Conservation (phyloP, 768 basidiomycete species). For the Pulveroboletus sp. region DNA sequence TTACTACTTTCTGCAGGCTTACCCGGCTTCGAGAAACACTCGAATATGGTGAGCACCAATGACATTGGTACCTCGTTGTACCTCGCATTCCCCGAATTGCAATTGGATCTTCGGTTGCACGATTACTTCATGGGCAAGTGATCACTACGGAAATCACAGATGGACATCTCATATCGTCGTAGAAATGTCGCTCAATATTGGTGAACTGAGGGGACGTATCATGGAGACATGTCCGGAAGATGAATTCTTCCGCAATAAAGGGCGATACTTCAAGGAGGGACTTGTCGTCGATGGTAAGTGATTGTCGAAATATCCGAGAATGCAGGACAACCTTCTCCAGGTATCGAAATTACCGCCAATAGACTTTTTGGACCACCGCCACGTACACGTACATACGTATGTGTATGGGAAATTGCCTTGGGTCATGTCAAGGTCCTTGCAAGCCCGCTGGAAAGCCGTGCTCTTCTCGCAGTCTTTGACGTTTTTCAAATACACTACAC, state of each 20-base stretch:
- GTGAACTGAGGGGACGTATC: conserved; percentile 54
- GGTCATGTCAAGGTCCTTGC: conserved; percentile 59
- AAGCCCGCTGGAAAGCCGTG: conserved; percentile 50
- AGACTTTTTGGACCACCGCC: conserved; percentile 90
- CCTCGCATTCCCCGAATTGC: conserved; percentile 62
- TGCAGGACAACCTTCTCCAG: conserved; percentile 33
- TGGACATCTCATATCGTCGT: conserved; percentile 7
- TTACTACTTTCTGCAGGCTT: conserved; percentile 67
- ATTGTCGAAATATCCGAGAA: not conserved
- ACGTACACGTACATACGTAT: conserved; percentile 80
- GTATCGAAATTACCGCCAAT: conserved; percentile 76
- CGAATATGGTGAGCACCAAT: conserved; percentile 23
- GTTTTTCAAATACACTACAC: conserved; percentile 68
- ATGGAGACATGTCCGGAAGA: conserved; percentile 46
- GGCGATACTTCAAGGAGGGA: conserved; percentile 25
- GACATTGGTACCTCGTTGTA: conserved; percentile 54
- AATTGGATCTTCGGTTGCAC: conserved; percentile 74
- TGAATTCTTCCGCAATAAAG: conserved; percentile 27
- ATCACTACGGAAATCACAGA: not conserved
- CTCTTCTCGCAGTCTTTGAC: conserved; percentile 50
- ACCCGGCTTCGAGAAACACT: conserved; percentile 52
- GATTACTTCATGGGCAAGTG: conserved; percentile 84
- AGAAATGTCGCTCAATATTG: conserved; percentile 81
- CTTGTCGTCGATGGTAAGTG: conserved; percentile 51
- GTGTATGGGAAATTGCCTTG: conserved; percentile 87